Percentiles rank a stretch among this genome's conserved stretches.
Conservation (phyloP, 331 rosid species). For the Phaseolus coccineus region DNA sequence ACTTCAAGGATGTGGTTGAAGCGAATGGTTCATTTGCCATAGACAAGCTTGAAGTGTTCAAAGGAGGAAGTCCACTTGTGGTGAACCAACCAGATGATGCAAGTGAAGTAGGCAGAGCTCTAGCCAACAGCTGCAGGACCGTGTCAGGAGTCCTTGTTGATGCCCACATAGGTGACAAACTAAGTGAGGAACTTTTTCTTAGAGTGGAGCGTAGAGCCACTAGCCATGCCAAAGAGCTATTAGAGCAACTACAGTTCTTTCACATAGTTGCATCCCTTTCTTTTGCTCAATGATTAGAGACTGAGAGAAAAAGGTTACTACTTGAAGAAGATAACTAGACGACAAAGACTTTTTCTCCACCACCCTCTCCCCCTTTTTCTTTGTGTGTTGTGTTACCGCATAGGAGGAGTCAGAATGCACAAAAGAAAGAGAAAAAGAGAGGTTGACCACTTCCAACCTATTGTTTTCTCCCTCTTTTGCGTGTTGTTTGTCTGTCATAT, state of each 20-base stretch:
- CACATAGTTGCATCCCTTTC: slow-evolving; percentile 97
- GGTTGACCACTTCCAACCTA: slow-evolving; percentile 31
- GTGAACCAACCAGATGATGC: slow-evolving; percentile 79
- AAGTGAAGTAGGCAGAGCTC: slow-evolving; percentile 75
- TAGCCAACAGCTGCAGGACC: slow-evolving; percentile 80
- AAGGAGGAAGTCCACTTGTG: slow-evolving; percentile 97
- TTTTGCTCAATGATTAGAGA: slow-evolving; percentile 42
- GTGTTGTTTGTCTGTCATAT: slow-evolving; percentile 46
- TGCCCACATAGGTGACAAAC: slow-evolving; percentile 88
- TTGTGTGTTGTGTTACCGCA: slow-evolving; percentile 9
- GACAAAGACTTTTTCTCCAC: neutral
- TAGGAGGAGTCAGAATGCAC: slow-evolving; percentile 28
- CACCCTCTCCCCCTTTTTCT: neutral
- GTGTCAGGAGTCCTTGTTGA: slow-evolving; percentile 90
- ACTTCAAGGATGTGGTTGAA: slow-evolving; percentile 89
- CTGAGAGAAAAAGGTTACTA: neutral
- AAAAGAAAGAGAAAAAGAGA: slow-evolving; percentile 35
- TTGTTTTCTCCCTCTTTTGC: slow-evolving; percentile 17
- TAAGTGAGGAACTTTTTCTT: slow-evolving; percentile 72
- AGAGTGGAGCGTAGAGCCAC: slow-evolving; percentile 74
- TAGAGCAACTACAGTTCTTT: slow-evolving; percentile 87
- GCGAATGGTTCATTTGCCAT: slow-evolving; percentile 77
- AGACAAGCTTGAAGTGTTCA: slow-evolving; percentile 89
- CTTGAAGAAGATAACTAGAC: neutral
- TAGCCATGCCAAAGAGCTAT: slow-evolving; percentile 68